Evolutionary conservation across 768 basidiomycete genomes (phyloP).

Genomic region (Lentinula aciculospora): DNA sequence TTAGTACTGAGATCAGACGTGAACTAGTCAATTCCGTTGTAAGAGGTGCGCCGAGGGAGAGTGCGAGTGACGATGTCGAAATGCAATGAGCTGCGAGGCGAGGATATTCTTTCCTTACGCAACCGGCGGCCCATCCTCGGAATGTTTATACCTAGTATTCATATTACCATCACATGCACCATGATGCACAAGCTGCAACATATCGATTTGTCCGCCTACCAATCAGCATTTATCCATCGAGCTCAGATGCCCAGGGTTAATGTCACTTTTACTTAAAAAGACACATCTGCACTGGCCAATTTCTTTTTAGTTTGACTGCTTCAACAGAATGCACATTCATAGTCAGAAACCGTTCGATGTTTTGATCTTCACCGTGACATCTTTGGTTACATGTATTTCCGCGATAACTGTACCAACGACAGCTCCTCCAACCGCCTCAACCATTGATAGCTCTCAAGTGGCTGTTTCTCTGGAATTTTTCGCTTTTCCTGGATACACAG

Average conservation of each 20-base stretch:
- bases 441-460: constrained; percentile 23
- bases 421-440: constrained; percentile 19
- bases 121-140: too few relatives aligned
- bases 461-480: constrained; percentile 33
- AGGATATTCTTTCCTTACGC: not conserved
- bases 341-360: too few relatives aligned
- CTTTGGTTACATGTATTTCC: not conserved
- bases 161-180: not conserved
- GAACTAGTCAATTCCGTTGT: constrained; percentile 86
- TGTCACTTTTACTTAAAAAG: not conserved
- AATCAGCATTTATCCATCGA: constrained; percentile 1
- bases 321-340: not conserved
- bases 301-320: not conserved
- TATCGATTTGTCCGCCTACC: not conserved
- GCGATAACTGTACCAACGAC: constrained; percentile 16
- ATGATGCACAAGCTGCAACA: not conserved
- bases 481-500: constrained; percentile 30
- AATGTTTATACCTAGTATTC: too few relatives aligned
- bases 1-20: constrained; percentile 83
- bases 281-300: too few relatives aligned
- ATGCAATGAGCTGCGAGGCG: constrained; percentile 35
- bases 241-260: not conserved
- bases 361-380: not conserved
- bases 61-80: constrained; percentile 57
- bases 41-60: constrained; percentile 72